phyloP scores from a whole-genome alignment of 192 early-diverging fungal species.

The Coemansia sp. region DNA sequence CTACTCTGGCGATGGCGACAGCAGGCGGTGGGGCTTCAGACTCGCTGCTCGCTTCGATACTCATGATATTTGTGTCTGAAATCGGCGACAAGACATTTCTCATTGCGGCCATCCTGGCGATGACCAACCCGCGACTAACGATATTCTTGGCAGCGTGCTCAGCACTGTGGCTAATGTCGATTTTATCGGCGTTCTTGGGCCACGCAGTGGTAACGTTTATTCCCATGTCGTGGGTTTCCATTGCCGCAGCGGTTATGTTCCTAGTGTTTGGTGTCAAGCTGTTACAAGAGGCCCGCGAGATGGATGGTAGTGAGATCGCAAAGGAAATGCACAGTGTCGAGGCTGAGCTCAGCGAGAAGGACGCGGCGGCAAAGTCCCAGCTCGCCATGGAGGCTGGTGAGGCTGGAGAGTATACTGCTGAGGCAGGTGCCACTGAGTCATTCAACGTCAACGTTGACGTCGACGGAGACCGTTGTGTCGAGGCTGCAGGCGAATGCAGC shows the following conservation, averaged over 20 bases:
- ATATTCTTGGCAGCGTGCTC: slow-evolving; percentile 89
- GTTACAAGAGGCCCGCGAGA: slow-evolving; percentile 77
- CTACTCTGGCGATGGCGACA: slow-evolving; percentile 5
- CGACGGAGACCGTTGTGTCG: slow-evolving; percentile 15
- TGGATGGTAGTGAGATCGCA: slow-evolving; percentile 85
- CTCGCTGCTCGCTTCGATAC: slow-evolving; percentile 59
- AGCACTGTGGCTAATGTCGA: slow-evolving; percentile 91
- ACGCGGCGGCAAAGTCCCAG: slow-evolving; percentile 56
- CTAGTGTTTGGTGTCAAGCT: slow-evolving; percentile 92
- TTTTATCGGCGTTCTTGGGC: slow-evolving; percentile 92
- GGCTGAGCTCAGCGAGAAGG: slow-evolving; percentile 81
- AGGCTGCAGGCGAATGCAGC: slow-evolving; percentile 23
- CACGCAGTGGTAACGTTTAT: slow-evolving; percentile 87
- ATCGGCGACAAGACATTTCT: slow-evolving; percentile 99
- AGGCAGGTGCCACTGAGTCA: slow-evolving; percentile 13
- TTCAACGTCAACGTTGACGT: slow-evolving; percentile 39
- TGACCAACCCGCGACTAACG: slow-evolving; percentile 89
- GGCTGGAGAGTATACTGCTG: slow-evolving; percentile 5
- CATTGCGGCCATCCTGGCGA: slow-evolving; percentile 98
- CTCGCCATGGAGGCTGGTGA: slow-evolving; percentile 64
- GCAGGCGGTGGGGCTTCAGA: slow-evolving; percentile 25
- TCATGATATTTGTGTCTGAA: slow-evolving; percentile 95
- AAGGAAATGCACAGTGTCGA: slow-evolving; percentile 92
- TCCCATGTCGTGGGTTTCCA: slow-evolving; percentile 83
- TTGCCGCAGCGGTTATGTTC: slow-evolving; percentile 84